Evolutionary conservation across 75 land plant species (phyloP).

Genomic region (Pinus taeda): DNA sequence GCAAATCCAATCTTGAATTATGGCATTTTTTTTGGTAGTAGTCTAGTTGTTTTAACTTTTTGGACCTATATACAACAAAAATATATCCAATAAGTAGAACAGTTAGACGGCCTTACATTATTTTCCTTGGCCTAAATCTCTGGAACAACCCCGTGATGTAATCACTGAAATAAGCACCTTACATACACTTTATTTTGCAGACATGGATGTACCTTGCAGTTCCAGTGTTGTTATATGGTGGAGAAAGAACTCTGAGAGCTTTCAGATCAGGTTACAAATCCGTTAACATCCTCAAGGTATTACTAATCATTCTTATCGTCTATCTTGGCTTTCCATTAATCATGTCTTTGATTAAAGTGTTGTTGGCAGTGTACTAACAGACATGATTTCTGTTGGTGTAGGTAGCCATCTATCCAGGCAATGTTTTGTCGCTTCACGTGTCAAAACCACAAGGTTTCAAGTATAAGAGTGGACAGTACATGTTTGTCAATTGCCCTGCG

Average conservation of each 20-base stretch:
- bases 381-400: conserved; percentile 13
- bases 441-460: conserved; percentile 59
- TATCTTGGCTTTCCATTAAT: neutral
- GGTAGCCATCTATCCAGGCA: conserved; percentile 65
- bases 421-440: conserved; percentile 54
- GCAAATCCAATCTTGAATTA: neutral
- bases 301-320: neutral
- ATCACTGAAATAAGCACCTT: too few relatives aligned
- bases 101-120: too few relatives aligned
- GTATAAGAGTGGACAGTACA: conserved; percentile 69
- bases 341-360: neutral
- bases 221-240: conserved; percentile 50
- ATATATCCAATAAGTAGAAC: too few relatives aligned
- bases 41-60: too few relatives aligned
- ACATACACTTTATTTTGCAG: conserved; percentile 16
- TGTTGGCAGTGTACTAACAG: neutral
- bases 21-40: neutral
- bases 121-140: too few relatives aligned
- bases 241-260: conserved; percentile 38
- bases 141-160: too few relatives aligned
- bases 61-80: too few relatives aligned
- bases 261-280: conserved; percentile 43
- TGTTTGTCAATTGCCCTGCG: conserved; percentile 60
- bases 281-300: conserved; percentile 54
- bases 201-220: conserved; percentile 75